Percentiles rank a stretch among this genome's conserved stretches.
Conservation (phyloP, 2,329 filamentous ascomycete genomes). For the Calonectria naviculata region DNA sequence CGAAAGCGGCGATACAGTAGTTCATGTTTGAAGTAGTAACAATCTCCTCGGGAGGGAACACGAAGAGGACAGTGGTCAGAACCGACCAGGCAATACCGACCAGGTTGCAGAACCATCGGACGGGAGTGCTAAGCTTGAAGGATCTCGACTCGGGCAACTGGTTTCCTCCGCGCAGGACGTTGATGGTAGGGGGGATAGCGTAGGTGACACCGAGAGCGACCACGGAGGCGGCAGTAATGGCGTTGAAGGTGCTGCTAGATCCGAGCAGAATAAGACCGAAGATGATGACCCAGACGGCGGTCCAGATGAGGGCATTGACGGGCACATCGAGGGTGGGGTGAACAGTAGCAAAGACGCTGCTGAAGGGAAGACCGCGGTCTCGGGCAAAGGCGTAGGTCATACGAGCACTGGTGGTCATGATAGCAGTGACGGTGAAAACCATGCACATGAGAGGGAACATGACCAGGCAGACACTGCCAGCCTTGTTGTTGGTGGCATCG, state of each 20-base stretch:
- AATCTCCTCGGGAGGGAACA: conserved; percentile 76
- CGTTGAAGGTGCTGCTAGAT: conserved; percentile 74
- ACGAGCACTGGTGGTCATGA: conserved; percentile 74
- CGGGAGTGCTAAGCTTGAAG: conserved; percentile 49
- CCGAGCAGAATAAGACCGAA: conserved; percentile 79
- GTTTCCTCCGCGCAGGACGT: conserved; percentile 72
- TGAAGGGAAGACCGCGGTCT: conserved; percentile 76
- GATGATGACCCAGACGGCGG: conserved; percentile 69
- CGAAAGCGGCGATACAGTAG: conserved; percentile 61
- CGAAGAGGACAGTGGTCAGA: conserved; percentile 79
- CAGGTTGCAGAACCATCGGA: conserved; percentile 51
- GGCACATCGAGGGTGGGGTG: conserved; percentile 72
- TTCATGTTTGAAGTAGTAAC: conserved; percentile 77
- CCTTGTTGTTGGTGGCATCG: conserved; percentile 70
- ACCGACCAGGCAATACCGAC: conserved; percentile 72
- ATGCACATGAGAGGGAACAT: conserved; percentile 76
- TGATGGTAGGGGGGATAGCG: conserved; percentile 78
- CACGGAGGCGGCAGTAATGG: conserved; percentile 78
- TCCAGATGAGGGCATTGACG: conserved; percentile 74
- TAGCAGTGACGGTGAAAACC: conserved; percentile 70
- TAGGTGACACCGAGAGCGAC: conserved; percentile 81
- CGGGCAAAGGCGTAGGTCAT: conserved; percentile 75
- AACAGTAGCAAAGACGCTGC: conserved; percentile 68
- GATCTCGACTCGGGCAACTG: conserved; percentile 66
- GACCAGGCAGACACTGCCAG: conserved; percentile 71